Base-by-base conservation (phyloP, 2,329 filamentous ascomycete genomes). In the Drechslerella dactyloides region DNA sequence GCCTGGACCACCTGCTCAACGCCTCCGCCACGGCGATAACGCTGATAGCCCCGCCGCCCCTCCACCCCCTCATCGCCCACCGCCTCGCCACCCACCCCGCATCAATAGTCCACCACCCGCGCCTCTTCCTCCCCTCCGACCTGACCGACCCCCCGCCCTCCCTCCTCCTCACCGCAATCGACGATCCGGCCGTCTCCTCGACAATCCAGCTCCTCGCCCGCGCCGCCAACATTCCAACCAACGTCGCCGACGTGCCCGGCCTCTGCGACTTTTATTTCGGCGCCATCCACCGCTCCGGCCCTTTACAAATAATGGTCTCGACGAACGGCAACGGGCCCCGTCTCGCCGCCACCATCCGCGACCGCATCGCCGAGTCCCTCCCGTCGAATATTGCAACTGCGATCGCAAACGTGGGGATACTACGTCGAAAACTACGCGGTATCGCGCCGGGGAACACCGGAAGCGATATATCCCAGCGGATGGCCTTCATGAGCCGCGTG, bases 241-340 rank as follows among this genome's bases (percentile, higher is more conserved):
- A 99, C 80, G 96, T 99, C 75, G 94, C 94, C 75, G 94, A 99
- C 79, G 94, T 99, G 2, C 94, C 94, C 0, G 86, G 91, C 0
- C 94, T 99, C 80, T 99, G 94, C 80, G 94, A 99, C 78, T 99
- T 99, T 79, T 99, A 97, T 83, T 99, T 99, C 81, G 94, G 94
- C 74, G 94, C 90, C 78, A 89, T 97, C 42, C 91, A 99, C 81
- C 89, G 94, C 56, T 94, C 99, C 79, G 94, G 94, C 0, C 94
- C 94, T 4, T 81, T 99, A 72, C 94, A 99, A 82, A 89, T 99
- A 77, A 99, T 99, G 94, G 93, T 99, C 76, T 96, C 90, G 82
- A 99, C 94, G 37, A 99, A 97, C 79, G 94, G 94, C 58, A 97
- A 96, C 79, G 94, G 94, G 0, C 94, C 94, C 0, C 88, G 93